phyloP scores from a whole-genome alignment of 78 protist genomes.

The Chrysochromulina tobinii region DNA sequence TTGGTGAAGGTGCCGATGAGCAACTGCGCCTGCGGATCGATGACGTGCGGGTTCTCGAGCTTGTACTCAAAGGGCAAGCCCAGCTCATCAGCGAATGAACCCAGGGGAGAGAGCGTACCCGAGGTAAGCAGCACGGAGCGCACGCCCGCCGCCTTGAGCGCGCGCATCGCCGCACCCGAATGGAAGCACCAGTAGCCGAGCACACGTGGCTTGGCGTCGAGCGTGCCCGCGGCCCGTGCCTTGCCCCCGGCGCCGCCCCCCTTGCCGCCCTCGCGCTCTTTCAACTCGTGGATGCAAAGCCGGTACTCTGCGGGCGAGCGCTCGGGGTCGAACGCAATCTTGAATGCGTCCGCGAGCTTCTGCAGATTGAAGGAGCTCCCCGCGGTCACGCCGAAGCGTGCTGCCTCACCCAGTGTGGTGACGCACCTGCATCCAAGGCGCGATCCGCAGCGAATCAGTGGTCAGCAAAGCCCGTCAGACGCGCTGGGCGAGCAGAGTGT shows the following conservation, averaged over 20 bases:
- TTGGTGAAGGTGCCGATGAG: background rate
- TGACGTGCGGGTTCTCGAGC: slow-evolving; percentile 82
- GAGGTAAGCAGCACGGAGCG: slow-evolving; percentile 82
- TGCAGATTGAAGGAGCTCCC: background rate
- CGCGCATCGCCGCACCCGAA: slow-evolving; percentile 51
- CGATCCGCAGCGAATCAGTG: background rate
- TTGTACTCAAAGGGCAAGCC: slow-evolving; percentile 33
- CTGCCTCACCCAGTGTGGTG: too few species aligned
- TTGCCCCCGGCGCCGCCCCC: background rate
- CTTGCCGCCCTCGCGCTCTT: background rate
- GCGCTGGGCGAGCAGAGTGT: too few species aligned
- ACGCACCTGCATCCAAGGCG: background rate
- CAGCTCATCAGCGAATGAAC: slow-evolving; percentile 56
- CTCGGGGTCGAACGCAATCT: background rate
- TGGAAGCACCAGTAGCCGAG: slow-evolving; percentile 51
- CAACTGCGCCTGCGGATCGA: slow-evolving; percentile 46
- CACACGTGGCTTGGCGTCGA: background rate
- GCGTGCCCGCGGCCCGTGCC: background rate
- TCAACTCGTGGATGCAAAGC: background rate
- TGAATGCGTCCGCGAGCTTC: background rate
- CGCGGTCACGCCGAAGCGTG: too few species aligned
- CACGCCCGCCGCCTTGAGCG: background rate
- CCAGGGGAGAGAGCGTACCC: slow-evolving; percentile 96
- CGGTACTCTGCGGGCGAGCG: background rate
- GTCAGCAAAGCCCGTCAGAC: too few species aligned